A percentile compares a stretch with the other conserved stretches of the same genome.
Evolutionary conservation across 345 rosid genomes (phyloP).

Genomic region (Syzygium grande): DNA sequence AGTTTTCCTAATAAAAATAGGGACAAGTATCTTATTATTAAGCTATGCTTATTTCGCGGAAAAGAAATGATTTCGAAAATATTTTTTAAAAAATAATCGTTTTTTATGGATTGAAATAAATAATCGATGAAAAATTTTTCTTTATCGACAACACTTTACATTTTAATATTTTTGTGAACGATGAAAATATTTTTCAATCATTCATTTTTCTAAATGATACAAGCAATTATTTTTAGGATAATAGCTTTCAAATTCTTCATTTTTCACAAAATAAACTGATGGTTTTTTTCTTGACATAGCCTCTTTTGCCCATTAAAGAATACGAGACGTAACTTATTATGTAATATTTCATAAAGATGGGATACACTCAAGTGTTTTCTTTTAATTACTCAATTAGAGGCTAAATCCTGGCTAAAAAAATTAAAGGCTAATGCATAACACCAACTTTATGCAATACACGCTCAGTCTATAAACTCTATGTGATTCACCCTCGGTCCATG

Average conservation of each 20-base stretch:
- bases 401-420: too few species aligned
- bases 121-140: too few species aligned
- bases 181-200: not conserved
- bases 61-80: not conserved
- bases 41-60: accelerated
- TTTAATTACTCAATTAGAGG: not conserved
- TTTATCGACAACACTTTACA: too few species aligned
- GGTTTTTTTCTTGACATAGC: accelerated
- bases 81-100: not conserved
- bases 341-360: not conserved
- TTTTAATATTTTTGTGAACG: too few species aligned
- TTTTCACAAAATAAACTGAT: accelerated
- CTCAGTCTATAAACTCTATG: too few species aligned
- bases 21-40: not conserved
- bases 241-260: not conserved
- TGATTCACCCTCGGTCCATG: too few species aligned
- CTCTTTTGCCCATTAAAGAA: not conserved
- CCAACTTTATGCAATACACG: too few species aligned
- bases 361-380: not conserved
- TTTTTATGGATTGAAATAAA: not conserved
- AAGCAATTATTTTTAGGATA: accelerated
- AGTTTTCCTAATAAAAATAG: too few species aligned
- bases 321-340: not conserved
- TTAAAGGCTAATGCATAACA: not conserved
- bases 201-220: not conserved